Evolutionary conservation across 2,329 filamentous ascomycete species (phyloP), one percentile per base, ranked within the genome.

Genomic region (Apiospora phragmitis): DNA sequence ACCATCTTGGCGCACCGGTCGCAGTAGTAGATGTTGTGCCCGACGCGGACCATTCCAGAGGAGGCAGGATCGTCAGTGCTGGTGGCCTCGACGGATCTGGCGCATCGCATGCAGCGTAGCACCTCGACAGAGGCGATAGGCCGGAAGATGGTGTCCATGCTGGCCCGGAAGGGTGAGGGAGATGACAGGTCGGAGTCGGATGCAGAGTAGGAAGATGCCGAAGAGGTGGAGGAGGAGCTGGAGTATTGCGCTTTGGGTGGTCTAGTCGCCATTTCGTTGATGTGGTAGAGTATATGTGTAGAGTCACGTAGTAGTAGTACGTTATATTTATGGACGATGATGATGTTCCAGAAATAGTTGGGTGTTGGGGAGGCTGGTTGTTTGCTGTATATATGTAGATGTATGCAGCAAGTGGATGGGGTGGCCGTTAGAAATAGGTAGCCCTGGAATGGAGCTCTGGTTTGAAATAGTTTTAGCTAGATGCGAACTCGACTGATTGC

Each of bases 11-110:
- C 90, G 78, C 90, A 92, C 45, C 88, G 85, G 71, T 87, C 84
- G 81, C 90, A 91, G 80, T 92, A 91, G 82, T 91, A 91, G 72
- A 91, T 86, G 79, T 90, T 90, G 79, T 88, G 87, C 1, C 89
- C 88, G 72, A 91, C 89, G 76, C 87, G 85, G 18, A 92, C 86
- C 89, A 92, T 92, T 72, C 89, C 89, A 71, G 83, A 87, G 59
- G 87, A 83, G 74, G 81, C 83, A 67, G 86, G 83, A 79, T 91
- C 88, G 78, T 91, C 89, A 42, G 88, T 89, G 11, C 87, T 86
- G 9, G 89, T 90, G 38, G 87, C 85, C 82, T 91, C 89, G 69
- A 88, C 88, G 69, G 86, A 85, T 71, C 86, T 86, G 55, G 88
- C 86, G 77, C 88, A 90, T 71, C 90, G 87, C 78, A 90, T 86